Conservation (phyloP, 768 basidiomycete species). For the Sistotremastrum suecicum region DNA sequence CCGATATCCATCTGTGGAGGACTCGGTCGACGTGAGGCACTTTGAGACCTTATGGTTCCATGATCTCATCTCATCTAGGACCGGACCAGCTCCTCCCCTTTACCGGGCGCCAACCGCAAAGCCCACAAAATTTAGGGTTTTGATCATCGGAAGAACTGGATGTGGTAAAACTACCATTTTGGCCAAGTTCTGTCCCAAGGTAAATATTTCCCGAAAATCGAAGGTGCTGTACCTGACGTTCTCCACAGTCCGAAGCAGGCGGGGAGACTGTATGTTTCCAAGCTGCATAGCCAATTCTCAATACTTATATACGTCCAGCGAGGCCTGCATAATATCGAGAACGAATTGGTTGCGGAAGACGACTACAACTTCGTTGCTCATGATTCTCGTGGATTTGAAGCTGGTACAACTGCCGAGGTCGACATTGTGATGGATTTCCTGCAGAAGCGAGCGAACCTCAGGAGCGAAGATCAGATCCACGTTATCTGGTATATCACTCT, state of each 20-base stretch:
- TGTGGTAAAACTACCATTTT: conserved; percentile 9
- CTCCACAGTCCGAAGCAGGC: no score
- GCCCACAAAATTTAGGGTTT: conserved; percentile 9
- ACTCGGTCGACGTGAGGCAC: no score
- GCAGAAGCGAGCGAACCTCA: conserved; percentile 8
- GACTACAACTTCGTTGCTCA: conserved; percentile 25
- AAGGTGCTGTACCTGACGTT: no score
- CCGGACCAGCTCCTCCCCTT: neutral
- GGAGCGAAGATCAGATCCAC: conserved; percentile 18
- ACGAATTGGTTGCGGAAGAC: conserved; percentile 17
- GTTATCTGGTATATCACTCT: conserved; percentile 20
- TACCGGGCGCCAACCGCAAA: conserved; percentile 11
- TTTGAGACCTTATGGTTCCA: no score
- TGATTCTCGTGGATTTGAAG: conserved; percentile 27
- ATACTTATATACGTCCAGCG: conserved; percentile 10
- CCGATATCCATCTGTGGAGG: no score
- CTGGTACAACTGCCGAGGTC: conserved; percentile 18
- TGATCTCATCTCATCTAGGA: no score
- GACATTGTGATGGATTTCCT: conserved; percentile 19
- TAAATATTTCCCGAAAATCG: no score
- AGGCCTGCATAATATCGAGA: conserved; percentile 21
- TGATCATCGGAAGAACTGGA: conserved; percentile 8
- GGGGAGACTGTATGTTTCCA: no score
- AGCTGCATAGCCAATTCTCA: neutral
- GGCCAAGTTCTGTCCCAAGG: neutral